Conservation (phyloP, 768 basidiomycete species). For the Boletus sensibilis region DNA sequence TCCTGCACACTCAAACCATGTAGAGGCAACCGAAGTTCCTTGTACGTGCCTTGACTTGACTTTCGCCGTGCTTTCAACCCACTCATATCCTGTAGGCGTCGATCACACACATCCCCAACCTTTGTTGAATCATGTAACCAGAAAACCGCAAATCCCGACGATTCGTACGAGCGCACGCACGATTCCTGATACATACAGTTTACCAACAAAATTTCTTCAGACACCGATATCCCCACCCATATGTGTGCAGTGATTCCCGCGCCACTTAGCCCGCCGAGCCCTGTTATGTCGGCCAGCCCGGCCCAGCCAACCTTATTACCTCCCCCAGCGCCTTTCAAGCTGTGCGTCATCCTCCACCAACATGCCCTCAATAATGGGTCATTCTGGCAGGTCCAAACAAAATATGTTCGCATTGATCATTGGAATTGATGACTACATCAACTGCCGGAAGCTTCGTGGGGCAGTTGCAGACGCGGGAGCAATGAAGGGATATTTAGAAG, state of each 20-base stretch:
- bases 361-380: background rate
- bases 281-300: background rate
- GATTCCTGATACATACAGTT: background rate
- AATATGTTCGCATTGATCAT: conserved; percentile 40
- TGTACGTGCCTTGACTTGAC: background rate
- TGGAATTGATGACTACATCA: conserved; percentile 41
- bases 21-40: background rate
- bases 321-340: background rate
- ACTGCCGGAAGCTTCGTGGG: conserved; percentile 31
- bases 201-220: background rate
- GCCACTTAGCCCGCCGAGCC: background rate
- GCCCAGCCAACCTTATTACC: background rate
- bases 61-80: background rate
- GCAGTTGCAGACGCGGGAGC: conserved; percentile 42
- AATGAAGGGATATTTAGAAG: conserved; percentile 35
- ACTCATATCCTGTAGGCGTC: background rate
- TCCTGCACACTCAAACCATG: background rate
- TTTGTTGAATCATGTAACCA: background rate
- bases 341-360: background rate
- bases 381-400: background rate
- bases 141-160: background rate
- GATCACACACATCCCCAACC: background rate
- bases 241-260: background rate
- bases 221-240: background rate
- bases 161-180: background rate